A percentile compares a stretch with the other conserved stretches of the same genome.
These are phyloP conservation scores for Aspergillus melleus DNA, from an alignment of 2,329 filamentous ascomycete species.

Conservation along the genomic window DNA sequence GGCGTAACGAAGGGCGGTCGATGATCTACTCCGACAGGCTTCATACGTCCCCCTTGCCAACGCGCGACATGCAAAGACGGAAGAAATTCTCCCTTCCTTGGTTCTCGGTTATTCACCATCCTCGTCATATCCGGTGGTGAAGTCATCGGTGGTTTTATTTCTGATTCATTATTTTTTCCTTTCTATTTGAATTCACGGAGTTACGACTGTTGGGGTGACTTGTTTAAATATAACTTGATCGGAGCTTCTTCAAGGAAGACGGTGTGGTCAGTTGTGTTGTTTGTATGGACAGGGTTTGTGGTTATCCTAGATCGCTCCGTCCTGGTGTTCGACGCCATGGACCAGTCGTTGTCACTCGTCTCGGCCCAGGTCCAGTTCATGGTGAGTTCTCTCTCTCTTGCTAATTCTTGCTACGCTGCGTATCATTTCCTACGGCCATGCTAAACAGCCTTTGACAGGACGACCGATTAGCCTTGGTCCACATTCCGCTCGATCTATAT, in stretches of 20 bases:
- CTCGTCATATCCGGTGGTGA: background rate
- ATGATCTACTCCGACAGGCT: background rate
- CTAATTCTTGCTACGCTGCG: background rate
- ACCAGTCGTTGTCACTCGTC: slow-evolving; percentile 30
- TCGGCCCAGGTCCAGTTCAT: slow-evolving; percentile 35
- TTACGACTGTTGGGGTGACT: too few relatives aligned
- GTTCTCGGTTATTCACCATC: background rate
- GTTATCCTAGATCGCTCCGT: background rate
- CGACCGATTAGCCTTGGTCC: slow-evolving; percentile 81
- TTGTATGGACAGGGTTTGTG: background rate
- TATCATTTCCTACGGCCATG: background rate
- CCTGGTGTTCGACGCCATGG: slow-evolving; percentile 19
- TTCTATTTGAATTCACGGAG: too few relatives aligned
- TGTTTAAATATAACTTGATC: background rate
- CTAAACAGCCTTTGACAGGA: slow-evolving; percentile 59
- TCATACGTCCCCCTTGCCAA: background rate
- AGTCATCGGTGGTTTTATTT: background rate
- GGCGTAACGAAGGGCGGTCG: slow-evolving; percentile 18
- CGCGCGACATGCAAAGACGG: background rate
- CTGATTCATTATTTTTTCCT: background rate
- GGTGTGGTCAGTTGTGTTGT: background rate
- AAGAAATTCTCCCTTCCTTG: slow-evolving; percentile 7
- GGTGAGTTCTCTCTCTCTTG: slow-evolving; percentile 18
- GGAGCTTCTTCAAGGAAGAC: background rate
- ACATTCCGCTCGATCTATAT: slow-evolving; percentile 80